Percentiles rank a stretch among this genome's conserved stretches.
Conservation (phyloP, 257 asterid genomes). For the Penstemon eatonii region DNA sequence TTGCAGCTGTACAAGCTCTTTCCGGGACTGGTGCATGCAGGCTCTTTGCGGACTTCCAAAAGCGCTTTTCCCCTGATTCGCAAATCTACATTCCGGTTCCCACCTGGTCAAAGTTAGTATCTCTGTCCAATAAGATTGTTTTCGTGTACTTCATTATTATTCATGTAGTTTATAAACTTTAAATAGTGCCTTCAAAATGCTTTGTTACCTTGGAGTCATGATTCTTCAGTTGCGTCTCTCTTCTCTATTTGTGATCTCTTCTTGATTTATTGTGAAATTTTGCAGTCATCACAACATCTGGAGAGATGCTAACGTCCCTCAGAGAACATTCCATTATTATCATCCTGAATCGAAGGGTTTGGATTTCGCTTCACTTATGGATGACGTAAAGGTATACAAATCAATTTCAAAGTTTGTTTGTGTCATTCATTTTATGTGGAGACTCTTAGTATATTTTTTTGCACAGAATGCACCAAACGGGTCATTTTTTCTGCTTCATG, state of each 20-base stretch:
- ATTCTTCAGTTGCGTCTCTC: constrained; percentile 16
- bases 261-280: constrained; percentile 27
- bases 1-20: constrained; percentile 92
- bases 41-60: constrained; percentile 92
- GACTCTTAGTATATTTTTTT: not conserved
- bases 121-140: not conserved
- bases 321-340: constrained; percentile 82
- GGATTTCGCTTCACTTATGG: constrained; percentile 80
- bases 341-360: constrained; percentile 87
- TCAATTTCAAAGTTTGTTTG: not conserved
- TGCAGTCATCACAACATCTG: constrained; percentile 97
- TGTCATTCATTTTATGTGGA: not conserved
- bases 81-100: constrained; percentile 90
- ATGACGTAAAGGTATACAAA: constrained; percentile 70
- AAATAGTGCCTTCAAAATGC: not conserved
- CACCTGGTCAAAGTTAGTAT: constrained; percentile 93
- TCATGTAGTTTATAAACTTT: not conserved
- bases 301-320: constrained; percentile 94
- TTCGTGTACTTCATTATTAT: constrained; percentile 1
- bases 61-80: constrained; percentile 85
- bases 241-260: constrained; percentile 13
- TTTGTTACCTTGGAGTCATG: not conserved
- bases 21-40: constrained; percentile 99
- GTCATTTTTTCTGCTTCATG: constrained; percentile 93
- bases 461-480: constrained; percentile 88